Conservation (phyloP, 495 filamentous ascomycete genomes). For the Penicillium herquei region DNA sequence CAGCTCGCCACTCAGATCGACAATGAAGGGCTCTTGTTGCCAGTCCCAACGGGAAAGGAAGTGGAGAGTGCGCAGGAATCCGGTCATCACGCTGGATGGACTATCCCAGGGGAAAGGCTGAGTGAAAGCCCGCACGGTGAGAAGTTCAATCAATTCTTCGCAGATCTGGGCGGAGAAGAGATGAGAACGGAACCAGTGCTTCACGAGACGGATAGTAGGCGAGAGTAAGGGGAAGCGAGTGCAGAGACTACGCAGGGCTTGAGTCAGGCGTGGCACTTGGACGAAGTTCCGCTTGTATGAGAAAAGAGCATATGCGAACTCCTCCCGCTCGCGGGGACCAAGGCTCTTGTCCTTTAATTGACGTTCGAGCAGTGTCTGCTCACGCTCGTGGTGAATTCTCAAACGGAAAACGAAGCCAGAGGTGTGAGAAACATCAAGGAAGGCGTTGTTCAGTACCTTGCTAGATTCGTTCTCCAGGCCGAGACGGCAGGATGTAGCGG, state of each 20-base stretch:
- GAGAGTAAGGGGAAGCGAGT: slow-evolving; percentile 81
- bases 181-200: slow-evolving; percentile 85
- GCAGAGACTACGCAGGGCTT: slow-evolving; percentile 72
- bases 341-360: slow-evolving; percentile 68
- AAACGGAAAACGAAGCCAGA: slow-evolving; percentile 59
- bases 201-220: slow-evolving; percentile 80
- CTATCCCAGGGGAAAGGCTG: slow-evolving; percentile 76
- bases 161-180: slow-evolving; percentile 72
- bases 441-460: slow-evolving; percentile 72
- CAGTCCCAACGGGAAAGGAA: slow-evolving; percentile 89
- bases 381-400: slow-evolving; percentile 73
- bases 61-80: slow-evolving; percentile 74
- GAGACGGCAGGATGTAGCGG: slow-evolving; percentile 55
- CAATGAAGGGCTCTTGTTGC: slow-evolving; percentile 74
- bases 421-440: slow-evolving; percentile 74
- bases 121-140: slow-evolving; percentile 73
- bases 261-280: slow-evolving; percentile 73
- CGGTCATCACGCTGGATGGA: slow-evolving; percentile 76
- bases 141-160: slow-evolving; percentile 79
- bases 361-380: slow-evolving; percentile 75
- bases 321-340: slow-evolving; percentile 60
- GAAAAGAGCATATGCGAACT: slow-evolving; percentile 64
- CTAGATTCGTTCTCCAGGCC: slow-evolving; percentile 75
- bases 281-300: slow-evolving; percentile 69
- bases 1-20: slow-evolving; percentile 67